Conservation (phyloP, 225 moss, liverwort and hornwort species). For the Pseudisothecium myosuroides region DNA sequence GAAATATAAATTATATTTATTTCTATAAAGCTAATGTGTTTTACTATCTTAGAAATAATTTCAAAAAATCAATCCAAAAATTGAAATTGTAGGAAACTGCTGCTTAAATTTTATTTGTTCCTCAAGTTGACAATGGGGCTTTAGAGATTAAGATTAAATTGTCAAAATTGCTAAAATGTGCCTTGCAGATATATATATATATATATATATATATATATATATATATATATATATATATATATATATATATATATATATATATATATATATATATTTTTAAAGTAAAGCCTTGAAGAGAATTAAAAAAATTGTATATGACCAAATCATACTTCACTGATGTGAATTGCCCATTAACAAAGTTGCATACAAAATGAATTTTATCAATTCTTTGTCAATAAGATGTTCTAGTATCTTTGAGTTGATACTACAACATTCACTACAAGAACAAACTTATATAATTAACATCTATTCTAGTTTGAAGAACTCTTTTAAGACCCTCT, state of each 20-base stretch:
- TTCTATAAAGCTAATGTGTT: rapidly evolving
- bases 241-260: too few relatives aligned
- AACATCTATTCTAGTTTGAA: not conserved
- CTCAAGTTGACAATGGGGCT: not conserved
- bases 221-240: too few relatives aligned
- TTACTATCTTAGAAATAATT: too few relatives aligned
- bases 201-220: too few relatives aligned
- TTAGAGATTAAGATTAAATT: not conserved
- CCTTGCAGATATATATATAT: rapidly evolving
- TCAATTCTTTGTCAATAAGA: not conserved
- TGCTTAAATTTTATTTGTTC: not conserved
- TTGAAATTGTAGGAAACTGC: rapidly evolving
- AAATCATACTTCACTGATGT: not conserved
- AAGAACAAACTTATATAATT: not conserved
- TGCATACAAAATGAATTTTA: not conserved
- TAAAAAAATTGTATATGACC: rapidly evolving
- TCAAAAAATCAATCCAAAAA: not conserved
- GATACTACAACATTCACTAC: rapidly evolving
- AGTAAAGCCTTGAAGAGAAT: not conserved
- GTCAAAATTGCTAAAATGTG: not conserved
- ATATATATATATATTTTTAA: too few relatives aligned
- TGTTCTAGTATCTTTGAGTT: not conserved
- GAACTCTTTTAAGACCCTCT: not conserved
- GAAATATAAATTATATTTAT: not conserved
- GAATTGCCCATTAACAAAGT: not conserved